These are phyloP conservation scores for Globisporangium cylindrosporum DNA, from an alignment of 352 stramenopile species.

Conservation along the genomic window DNA sequence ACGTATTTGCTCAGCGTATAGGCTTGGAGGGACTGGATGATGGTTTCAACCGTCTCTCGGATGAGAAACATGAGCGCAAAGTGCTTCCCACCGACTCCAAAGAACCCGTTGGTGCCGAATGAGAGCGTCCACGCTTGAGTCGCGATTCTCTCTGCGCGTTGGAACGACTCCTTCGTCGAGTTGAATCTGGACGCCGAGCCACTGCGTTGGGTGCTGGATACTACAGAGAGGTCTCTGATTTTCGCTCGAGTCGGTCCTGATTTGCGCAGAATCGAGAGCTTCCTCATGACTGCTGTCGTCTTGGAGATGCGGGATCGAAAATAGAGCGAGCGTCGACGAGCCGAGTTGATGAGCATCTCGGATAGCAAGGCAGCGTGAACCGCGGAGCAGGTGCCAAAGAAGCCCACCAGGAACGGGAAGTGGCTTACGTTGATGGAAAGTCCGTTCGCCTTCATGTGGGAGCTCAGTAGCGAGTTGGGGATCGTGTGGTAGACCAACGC, in stretches of 20 bases:
- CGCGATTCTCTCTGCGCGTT: neutral
- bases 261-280: neutral
- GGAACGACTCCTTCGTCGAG: neutral
- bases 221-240: neutral
- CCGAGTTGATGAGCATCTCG: neutral
- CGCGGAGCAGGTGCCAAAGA: neutral
- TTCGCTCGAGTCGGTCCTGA: neutral
- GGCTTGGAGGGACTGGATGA: conserved; percentile 18
- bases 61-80: conserved; percentile 15
- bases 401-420: conserved; percentile 1
- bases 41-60: conserved; percentile 18
- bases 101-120: neutral
- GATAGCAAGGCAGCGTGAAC: neutral
- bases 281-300: neutral
- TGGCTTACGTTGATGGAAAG: neutral
- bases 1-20: conserved; percentile 13
- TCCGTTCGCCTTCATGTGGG: neutral
- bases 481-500: conserved; percentile 2
- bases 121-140: neutral
- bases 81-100: conserved; percentile 15
- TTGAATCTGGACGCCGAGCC: neutral
- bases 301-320: neutral
- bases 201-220: neutral
- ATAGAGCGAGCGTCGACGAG: neutral
- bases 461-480: neutral